These are phyloP conservation scores for Macadamia integrifolia DNA, from an alignment of 164 flowering plant genomes.

Conservation along the genomic window DNA sequence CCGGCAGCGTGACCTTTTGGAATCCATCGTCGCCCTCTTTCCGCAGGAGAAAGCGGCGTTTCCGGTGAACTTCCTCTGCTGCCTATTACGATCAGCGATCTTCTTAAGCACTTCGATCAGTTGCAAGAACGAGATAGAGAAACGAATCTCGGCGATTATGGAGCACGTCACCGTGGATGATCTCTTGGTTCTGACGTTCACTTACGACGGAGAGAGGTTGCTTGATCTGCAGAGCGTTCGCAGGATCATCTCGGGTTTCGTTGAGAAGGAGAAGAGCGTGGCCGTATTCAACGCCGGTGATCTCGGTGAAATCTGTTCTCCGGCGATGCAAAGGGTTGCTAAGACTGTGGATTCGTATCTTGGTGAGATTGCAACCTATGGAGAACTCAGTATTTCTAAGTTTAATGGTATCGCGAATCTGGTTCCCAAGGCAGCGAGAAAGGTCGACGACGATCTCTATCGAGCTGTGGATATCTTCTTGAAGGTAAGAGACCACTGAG, in stretches of 20 bases:
- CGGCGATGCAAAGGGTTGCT: conserved; percentile 60
- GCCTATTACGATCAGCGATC: conserved; percentile 73
- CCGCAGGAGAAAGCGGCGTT: conserved; percentile 67
- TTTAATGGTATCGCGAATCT: conserved; percentile 83
- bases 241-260: conserved; percentile 57
- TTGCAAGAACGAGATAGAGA: conserved; percentile 75
- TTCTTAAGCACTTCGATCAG: conserved; percentile 38
- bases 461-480: conserved; percentile 78
- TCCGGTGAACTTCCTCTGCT: conserved; percentile 68
- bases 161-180: conserved; percentile 85
- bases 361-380: conserved; percentile 62
- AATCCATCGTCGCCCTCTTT: conserved; percentile 52
- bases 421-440: conserved; percentile 62
- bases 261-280: conserved; percentile 60
- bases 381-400: conserved; percentile 64
- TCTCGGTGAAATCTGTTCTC: conserved; percentile 33
- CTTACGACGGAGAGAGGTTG: conserved; percentile 74
- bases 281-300: conserved; percentile 57
- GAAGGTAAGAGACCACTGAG: conserved; percentile 38
- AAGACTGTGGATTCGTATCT: conserved; percentile 71
- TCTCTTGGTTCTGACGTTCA: conserved; percentile 60
- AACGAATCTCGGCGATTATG: conserved; percentile 49
- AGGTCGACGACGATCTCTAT: conserved; percentile 81
- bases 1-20: conserved; percentile 48
- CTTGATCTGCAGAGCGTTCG: conserved; percentile 83